Base-by-base conservation (phyloP, 2,329 filamentous ascomycete species). In the Colletotrichum phormii region DNA sequence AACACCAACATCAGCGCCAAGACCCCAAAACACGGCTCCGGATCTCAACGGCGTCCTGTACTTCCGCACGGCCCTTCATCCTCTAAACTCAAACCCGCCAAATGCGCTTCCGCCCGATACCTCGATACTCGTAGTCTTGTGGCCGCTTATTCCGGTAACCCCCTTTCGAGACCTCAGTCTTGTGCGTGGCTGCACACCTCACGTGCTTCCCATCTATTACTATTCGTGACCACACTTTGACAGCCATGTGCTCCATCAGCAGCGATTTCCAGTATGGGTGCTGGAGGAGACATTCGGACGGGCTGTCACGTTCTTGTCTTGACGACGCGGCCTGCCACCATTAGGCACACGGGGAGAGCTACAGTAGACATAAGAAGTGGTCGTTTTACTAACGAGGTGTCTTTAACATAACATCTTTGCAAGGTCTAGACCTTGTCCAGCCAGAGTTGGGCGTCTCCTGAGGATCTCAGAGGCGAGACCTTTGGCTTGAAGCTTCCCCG, bases 21-120 rank as follows among this genome's bases (percentile, higher is more conserved):
- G 71, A 58, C 60, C 67, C 71, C 71, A 71, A 61, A 60, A 73
- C 71, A 73, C 66, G 71, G 71, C 66, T 71, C 35, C 61, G 66
- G 71, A 73, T 71, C 29, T 53, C 66, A 71, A 73, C 71, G 71
- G 71, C 71, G 71, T 62, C 60, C 11, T 71, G 66, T 65, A 31
- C 22, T 26, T n/a, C 49, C 64, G 71, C 66, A 73, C 67, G 71
- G 46, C 71, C 55, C 67, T 46, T 46, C 53, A 46, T n/a, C 51
- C 46, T n/a, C 55, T 24, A 61, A 55, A 46, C 68, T 18, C 63
- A 70, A 65, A 8, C 37, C 59, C 51, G 51, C 24, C 54, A 55
- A 65, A 33, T 51, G 54, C 53, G 53, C 60, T 18, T 42, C 59
- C 35, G 54, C 53, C 42, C 31, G 67, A 59, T 35, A 51, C 31